Percentiles rank a stretch among this genome's conserved stretches.
phyloP scores from a whole-genome alignment of 1,139 yeast genomes.

The Blastobotrys arbuscula region DNA sequence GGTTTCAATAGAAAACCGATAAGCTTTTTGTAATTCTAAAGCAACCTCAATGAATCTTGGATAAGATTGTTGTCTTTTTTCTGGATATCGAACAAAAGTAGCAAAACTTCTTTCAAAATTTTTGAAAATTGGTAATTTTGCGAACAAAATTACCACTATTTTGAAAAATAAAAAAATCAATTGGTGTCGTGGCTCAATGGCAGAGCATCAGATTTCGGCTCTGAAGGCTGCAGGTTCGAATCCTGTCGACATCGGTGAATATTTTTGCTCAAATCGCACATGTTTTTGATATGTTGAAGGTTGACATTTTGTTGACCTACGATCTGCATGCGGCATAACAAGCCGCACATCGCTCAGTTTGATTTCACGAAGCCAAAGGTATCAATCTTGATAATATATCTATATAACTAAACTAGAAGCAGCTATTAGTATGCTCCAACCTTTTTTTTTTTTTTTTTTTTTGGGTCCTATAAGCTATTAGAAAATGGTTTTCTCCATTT shows the following conservation, averaged over 20 bases:
- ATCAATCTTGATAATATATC: no score
- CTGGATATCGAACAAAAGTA: not conserved
- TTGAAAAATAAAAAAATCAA: not conserved
- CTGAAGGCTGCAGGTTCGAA: slow-evolving; percentile 18
- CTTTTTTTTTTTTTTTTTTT: no score
- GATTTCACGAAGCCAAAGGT: no score
- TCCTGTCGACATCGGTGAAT: slow-evolving; percentile 15
- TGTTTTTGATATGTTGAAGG: not conserved
- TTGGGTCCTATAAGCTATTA: no score
- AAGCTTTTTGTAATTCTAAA: not conserved
- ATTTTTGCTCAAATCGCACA: not conserved
- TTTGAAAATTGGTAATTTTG: not conserved
- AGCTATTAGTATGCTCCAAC: no score
- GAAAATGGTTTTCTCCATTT: no score
- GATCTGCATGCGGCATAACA: not conserved
- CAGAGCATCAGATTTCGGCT: slow-evolving; percentile 20
- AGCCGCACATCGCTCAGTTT: no score
- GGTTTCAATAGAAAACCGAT: not conserved
- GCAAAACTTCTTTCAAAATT: not conserved
- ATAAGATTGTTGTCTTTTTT: no score
- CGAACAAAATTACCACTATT: not conserved
- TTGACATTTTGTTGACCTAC: not conserved
- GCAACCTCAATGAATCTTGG: not conserved
- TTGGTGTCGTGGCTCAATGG: slow-evolving; percentile 26
- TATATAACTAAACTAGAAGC: no score